Conservation (phyloP, 331 rosid species). For the Arachis monticola region DNA sequence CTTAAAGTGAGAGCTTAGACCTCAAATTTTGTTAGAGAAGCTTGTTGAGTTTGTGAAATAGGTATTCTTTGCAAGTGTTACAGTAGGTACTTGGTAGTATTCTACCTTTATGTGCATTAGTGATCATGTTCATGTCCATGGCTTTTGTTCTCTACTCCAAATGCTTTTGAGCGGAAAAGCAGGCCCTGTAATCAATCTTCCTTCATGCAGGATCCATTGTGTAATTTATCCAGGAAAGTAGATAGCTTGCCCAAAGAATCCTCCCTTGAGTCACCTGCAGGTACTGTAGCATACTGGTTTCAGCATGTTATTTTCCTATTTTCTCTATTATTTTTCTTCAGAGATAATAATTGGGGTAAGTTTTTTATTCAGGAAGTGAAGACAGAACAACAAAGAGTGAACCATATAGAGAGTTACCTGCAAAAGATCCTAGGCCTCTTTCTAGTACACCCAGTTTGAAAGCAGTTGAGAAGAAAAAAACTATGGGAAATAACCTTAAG, state of each 20-base stretch:
- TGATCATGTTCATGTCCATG: constrained; percentile 1
- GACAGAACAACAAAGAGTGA: constrained; percentile 30
- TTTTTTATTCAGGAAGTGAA: constrained; percentile 51
- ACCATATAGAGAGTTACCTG: constrained; percentile 27
- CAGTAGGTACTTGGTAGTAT: not conserved
- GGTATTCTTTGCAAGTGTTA: constrained; percentile 13
- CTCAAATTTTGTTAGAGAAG: constrained; percentile 1
- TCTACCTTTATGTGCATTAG: not conserved
- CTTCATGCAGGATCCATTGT: constrained; percentile 53
- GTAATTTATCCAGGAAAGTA: constrained; percentile 39
- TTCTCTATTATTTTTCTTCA: constrained; percentile 29
- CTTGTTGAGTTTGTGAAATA: constrained; percentile 2
- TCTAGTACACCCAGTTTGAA: constrained; percentile 39
- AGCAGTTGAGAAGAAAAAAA: constrained; percentile 55
- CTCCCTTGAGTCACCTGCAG: constrained; percentile 44
- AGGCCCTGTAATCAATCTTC: constrained; percentile 8
- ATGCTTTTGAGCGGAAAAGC: constrained; percentile 8
- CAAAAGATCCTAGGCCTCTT: constrained; percentile 41
- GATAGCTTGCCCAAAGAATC: constrained; percentile 51
- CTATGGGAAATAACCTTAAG: constrained; percentile 56
- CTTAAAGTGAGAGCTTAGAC: not conserved
- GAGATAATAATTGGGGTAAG: constrained; percentile 24
- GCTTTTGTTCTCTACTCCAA: constrained; percentile 23
- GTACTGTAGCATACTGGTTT: constrained; percentile 41
- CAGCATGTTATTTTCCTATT: constrained; percentile 6